phyloP scores from a whole-genome alignment of 2,329 filamentous ascomycete species.

The Stenocarpella maydis region DNA sequence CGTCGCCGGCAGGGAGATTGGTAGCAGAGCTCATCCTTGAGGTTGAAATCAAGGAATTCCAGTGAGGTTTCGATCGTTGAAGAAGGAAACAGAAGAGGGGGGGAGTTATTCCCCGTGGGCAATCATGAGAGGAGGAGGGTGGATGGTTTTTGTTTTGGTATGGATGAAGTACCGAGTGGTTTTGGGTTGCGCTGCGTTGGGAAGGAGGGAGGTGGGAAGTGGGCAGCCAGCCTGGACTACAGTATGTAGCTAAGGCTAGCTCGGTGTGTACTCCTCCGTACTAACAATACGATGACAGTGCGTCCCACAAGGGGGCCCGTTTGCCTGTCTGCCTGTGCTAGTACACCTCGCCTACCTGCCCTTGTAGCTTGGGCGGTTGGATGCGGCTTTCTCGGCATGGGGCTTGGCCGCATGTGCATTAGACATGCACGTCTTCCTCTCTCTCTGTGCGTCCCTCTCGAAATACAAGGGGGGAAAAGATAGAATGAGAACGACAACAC shows the following conservation, averaged over 20 bases:
- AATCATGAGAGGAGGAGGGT: constrained; percentile 5
- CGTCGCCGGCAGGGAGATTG: constrained; percentile 40
- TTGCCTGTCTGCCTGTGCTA: constrained; percentile 1
- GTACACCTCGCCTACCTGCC: no score
- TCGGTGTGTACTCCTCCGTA: neutral
- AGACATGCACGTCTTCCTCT: neutral
- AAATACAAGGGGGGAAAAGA: no score
- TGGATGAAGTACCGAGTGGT: constrained; percentile 3
- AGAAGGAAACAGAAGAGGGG: constrained; percentile 14
- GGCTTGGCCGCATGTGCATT: constrained; percentile 18
- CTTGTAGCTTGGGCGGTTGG: constrained; percentile 5
- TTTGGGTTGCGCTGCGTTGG: neutral
- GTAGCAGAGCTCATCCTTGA: constrained; percentile 39
- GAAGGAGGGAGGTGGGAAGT: neutral
- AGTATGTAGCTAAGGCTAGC: no score
- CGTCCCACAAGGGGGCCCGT: neutral
- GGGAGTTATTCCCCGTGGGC: constrained; percentile 11
- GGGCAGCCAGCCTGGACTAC: neutral
- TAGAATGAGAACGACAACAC: no score
- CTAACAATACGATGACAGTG: no score
- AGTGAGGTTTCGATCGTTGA: constrained; percentile 24
- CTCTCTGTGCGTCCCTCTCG: neutral
- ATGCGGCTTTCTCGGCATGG: constrained; percentile 5
- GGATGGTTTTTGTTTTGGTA: constrained; percentile 7
- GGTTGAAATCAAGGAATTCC: constrained; percentile 34